Conservation (phyloP, 768 basidiomycete genomes). For the Leccinum truebloodii region DNA sequence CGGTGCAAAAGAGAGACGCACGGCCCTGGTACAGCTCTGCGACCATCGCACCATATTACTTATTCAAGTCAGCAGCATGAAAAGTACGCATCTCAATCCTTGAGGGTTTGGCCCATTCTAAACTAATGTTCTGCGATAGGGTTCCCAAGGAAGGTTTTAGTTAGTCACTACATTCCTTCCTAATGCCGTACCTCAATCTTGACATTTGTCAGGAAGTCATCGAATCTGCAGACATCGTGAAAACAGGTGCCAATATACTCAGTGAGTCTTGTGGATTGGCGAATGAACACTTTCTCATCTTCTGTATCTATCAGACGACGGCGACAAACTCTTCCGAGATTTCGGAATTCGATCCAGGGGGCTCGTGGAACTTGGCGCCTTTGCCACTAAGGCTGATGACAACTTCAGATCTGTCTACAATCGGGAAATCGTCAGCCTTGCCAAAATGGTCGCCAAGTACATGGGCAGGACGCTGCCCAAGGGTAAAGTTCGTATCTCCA, state of each 20-base stretch:
- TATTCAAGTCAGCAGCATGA: slow-evolving; percentile 50
- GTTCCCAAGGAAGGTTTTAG: slow-evolving; percentile 46
- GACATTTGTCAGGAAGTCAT: slow-evolving; percentile 41
- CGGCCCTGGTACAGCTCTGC: slow-evolving; percentile 48
- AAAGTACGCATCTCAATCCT: slow-evolving; percentile 31
- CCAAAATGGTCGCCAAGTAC: slow-evolving; percentile 45
- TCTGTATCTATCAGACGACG: slow-evolving; percentile 40
- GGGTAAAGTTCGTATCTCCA: slow-evolving; percentile 45
- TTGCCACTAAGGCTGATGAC: slow-evolving; percentile 43
- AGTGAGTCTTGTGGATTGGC: slow-evolving; percentile 33
- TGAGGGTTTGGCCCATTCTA: not conserved
- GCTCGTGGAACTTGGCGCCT: slow-evolving; percentile 47
- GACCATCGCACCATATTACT: slow-evolving; percentile 45
- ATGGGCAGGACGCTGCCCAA: slow-evolving; percentile 41
- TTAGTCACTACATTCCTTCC: slow-evolving; percentile 14
- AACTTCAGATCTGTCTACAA: slow-evolving; percentile 34
- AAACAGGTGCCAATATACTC: slow-evolving; percentile 50
- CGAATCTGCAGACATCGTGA: slow-evolving; percentile 40
- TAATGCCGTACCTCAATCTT: not conserved
- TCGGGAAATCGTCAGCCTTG: slow-evolving; percentile 44
- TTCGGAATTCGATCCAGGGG: slow-evolving; percentile 43
- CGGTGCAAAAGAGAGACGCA: slow-evolving; percentile 35
- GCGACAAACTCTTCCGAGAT: slow-evolving; percentile 48
- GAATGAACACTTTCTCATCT: not conserved
- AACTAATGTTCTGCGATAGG: slow-evolving; percentile 26